Evolutionary conservation across 129 eudicot genomes (phyloP).

Genomic region (Flaveria bidentis): DNA sequence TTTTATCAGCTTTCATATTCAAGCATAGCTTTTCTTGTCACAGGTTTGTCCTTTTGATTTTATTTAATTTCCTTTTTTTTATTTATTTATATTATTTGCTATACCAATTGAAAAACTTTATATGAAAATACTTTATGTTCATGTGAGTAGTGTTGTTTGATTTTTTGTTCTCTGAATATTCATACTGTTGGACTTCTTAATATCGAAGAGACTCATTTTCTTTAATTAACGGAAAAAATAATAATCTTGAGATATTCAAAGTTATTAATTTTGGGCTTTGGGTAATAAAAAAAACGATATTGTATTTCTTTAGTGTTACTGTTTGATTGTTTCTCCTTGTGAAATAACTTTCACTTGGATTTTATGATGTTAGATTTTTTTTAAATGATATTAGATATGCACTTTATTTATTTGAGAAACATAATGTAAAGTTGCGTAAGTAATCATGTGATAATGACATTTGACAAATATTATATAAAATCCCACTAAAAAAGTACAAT

Average conservation of each 20-base stretch:
- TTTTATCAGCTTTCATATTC: constrained; percentile 41
- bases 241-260: no score
- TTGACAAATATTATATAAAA: background rate
- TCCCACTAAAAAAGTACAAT: constrained; percentile 1
- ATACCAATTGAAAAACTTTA: background rate
- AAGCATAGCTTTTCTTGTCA: constrained; percentile 26
- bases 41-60: constrained; percentile 33
- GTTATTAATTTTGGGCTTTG: background rate
- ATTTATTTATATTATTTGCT: background rate
- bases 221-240: no score
- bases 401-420: background rate
- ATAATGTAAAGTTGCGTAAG: background rate
- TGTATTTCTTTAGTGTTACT: background rate
- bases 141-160: background rate
- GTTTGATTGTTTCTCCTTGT: background rate
- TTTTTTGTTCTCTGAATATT: background rate
- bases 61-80: no score
- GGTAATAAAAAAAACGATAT: background rate
- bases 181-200: background rate
- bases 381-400: background rate
- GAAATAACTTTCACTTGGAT: background rate
- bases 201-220: background rate
- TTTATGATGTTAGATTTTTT: background rate
- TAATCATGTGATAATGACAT: background rate
- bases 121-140: no score